phyloP scores from a whole-genome alignment of 2,329 filamentous ascomycete species.

The Pseudopithomyces maydicus region DNA sequence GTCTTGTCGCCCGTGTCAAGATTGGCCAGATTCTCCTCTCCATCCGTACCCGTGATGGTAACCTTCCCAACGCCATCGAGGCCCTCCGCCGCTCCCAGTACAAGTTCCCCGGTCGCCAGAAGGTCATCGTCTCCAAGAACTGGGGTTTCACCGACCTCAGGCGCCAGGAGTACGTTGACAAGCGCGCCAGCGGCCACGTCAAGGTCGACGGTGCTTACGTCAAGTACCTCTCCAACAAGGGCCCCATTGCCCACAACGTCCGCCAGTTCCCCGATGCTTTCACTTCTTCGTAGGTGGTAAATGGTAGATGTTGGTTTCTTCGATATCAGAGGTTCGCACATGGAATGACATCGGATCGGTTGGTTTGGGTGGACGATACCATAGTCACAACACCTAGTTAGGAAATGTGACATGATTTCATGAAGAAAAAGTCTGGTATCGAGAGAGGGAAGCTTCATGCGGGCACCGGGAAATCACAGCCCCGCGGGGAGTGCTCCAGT shows the following conservation, averaged over 20 bases:
- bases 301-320: no score
- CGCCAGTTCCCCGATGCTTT: slow-evolving; percentile 95
- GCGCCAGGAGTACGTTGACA: slow-evolving; percentile 95
- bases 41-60: slow-evolving; percentile 93
- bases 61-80: slow-evolving; percentile 93
- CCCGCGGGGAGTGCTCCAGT: no score
- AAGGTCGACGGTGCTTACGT: slow-evolving; percentile 99
- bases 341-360: no score
- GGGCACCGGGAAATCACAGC: no score
- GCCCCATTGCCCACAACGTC: slow-evolving; percentile 83
- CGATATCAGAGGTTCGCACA: no score
- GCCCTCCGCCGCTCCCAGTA: slow-evolving; percentile 99
- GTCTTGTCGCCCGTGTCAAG: slow-evolving; percentile 98
- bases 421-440: no score
- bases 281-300: slow-evolving; percentile 32
- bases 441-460: no score
- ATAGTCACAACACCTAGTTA: no score
- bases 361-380: no score
- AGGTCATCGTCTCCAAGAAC: slow-evolving; percentile 99
- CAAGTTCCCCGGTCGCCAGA: slow-evolving; percentile 99
- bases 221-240: slow-evolving; percentile 97
- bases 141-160: slow-evolving; percentile 99
- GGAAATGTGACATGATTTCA: no score
- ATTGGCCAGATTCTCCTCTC: slow-evolving; percentile 99
- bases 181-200: slow-evolving; percentile 91